Conservation (phyloP, 768 basidiomycete species). For the Psilocybe cyanescens region DNA sequence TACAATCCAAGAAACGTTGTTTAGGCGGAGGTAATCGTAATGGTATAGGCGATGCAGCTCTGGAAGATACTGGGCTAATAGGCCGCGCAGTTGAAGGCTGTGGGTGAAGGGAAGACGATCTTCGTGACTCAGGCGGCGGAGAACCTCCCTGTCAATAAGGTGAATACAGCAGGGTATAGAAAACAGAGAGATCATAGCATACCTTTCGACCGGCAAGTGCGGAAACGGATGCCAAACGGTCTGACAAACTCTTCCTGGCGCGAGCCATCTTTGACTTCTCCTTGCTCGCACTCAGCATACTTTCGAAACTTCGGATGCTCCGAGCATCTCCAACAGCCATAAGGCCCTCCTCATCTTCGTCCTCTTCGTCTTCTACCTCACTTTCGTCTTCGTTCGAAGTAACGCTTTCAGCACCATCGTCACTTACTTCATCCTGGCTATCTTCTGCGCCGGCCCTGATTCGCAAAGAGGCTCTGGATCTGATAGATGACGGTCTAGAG, state of each 20-base stretch:
- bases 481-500: constrained; percentile 48
- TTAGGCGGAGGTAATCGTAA: constrained; percentile 63
- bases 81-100: constrained; percentile 12
- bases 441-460: constrained; percentile 41
- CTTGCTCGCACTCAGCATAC: constrained; percentile 67
- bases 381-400: constrained; percentile 40
- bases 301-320: constrained; percentile 87
- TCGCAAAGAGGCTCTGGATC: constrained; percentile 31
- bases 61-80: constrained; percentile 22
- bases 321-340: constrained; percentile 56
- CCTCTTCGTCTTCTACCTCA: constrained; percentile 47
- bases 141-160: constrained; percentile 22
- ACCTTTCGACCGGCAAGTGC: constrained; percentile 46
- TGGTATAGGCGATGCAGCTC: constrained; percentile 38
- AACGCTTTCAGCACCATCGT: constrained; percentile 44
- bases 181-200: background rate
- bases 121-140: constrained; percentile 39
- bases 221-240: constrained; percentile 81
- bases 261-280: constrained; percentile 11
- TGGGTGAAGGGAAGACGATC: constrained; percentile 40
- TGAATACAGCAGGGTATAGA: background rate
- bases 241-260: constrained; percentile 74
- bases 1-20: constrained; percentile 70
- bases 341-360: constrained; percentile 40
- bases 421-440: constrained; percentile 24